These are phyloP conservation scores for Colletotrichum salicis DNA, from an alignment of 2,329 filamentous ascomycete genomes.

Conservation along the genomic window DNA sequence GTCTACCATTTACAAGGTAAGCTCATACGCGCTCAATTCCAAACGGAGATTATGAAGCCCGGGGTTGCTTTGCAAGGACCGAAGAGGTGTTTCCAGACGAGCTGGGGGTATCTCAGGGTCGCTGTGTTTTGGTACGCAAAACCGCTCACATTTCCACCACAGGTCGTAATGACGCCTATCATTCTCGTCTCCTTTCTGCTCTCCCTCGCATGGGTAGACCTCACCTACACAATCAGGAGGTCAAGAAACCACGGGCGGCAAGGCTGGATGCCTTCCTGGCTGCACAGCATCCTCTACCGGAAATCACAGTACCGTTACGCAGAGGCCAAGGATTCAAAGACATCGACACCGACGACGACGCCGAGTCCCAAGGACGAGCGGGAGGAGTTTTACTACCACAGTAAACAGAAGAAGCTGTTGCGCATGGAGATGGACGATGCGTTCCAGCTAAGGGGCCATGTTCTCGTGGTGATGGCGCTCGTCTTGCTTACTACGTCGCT, in stretches of 20 bases:
- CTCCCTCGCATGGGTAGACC: conserved; percentile 72
- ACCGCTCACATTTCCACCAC: background rate
- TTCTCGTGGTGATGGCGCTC: conserved; percentile 62
- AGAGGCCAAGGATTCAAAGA: conserved; percentile 37
- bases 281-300: conserved; percentile 54
- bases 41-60: background rate
- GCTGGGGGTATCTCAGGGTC: too few relatives aligned
- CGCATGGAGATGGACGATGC: conserved; percentile 72
- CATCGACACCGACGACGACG: background rate
- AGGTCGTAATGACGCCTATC: conserved; percentile 70
- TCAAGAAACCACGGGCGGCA: conserved; percentile 47
- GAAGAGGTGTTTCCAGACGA: background rate
- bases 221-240: conserved; percentile 63
- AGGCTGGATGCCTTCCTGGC: conserved; percentile 50
- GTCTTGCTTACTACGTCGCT: conserved; percentile 38
- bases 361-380: conserved; percentile 36
- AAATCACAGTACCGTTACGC: conserved; percentile 51
- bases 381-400: conserved; percentile 60
- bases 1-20: conserved; percentile 40
- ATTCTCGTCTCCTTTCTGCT: conserved; percentile 73
- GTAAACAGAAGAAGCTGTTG: conserved; percentile 69
- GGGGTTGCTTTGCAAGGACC: background rate
- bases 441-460: conserved; percentile 65
- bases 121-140: background rate
- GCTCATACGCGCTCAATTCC: conserved; percentile 11